These are phyloP conservation scores for Colletotrichum filicis DNA, from an alignment of 2,329 filamentous ascomycete genomes.

Conservation along the genomic window DNA sequence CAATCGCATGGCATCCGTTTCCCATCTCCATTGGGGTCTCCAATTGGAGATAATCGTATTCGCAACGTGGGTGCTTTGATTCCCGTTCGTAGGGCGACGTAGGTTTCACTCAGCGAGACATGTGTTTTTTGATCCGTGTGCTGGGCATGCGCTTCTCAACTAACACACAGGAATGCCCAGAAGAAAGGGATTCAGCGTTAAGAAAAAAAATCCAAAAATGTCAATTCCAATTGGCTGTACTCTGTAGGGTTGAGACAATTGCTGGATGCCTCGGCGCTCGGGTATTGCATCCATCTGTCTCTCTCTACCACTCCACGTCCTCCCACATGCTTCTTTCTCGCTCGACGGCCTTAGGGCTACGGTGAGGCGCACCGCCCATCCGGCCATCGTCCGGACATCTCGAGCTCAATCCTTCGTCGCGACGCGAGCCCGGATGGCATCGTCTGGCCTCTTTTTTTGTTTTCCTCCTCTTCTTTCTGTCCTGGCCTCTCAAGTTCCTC, in stretches of 20 bases:
- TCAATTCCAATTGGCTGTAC: background rate
- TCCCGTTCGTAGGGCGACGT: background rate
- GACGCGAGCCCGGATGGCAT: background rate
- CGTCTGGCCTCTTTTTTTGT: background rate
- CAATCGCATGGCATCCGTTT: too few species aligned
- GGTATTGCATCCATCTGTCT: background rate
- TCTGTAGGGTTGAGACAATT: background rate
- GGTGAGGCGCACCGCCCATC: background rate
- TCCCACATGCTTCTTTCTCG: background rate
- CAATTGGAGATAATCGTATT: background rate
- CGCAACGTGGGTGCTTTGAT: background rate
- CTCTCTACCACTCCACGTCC: background rate
- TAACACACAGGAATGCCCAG: too few species aligned
- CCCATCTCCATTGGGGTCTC: background rate
- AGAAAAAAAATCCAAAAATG: background rate
- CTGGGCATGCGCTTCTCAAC: background rate
- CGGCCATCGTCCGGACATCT: background rate
- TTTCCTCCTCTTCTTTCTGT: background rate
- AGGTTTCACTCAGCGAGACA: slow-evolving; percentile 4
- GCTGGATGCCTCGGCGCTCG: background rate
- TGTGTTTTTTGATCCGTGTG: background rate
- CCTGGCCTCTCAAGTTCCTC: background rate
- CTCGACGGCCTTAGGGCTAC: background rate
- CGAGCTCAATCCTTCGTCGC: background rate
- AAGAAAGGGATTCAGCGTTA: background rate